Base-by-base conservation (phyloP, 352 stramenopile genomes). In the Pythium rhizo-oryzae region DNA sequence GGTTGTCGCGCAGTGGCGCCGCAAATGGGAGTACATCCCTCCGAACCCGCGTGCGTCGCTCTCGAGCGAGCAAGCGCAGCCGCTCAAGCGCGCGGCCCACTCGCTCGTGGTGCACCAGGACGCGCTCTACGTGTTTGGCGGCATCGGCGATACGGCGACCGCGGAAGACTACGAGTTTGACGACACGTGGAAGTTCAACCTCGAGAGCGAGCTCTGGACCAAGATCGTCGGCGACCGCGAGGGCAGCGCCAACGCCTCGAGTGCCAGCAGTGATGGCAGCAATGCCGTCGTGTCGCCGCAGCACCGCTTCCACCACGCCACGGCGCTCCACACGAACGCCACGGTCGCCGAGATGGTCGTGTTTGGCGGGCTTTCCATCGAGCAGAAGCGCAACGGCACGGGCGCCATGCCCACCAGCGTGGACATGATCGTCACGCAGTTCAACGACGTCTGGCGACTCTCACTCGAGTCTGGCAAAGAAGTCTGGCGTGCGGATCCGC, bases 91-190 rank as follows among this genome's bases (percentile, higher is more conserved):
- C 9, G 80, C 81, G 4, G 85, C 81, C 21, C 85, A 93, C 43
- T 79, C 74, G 0, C 73, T 90, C 46, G 56, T 81, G 15, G 52
- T 62, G 4, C 81, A 84, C 53, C 51, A 82, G 11, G 79, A 93
- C 59, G 64, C 67, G 13, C 60, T 93, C 35, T 92, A 89, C 62
- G 58, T 91, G 33, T 91, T 82, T 60, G 85, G 85, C 4, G 85
- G 85, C 46, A 75, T 91, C 43, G 82, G 79, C 28, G 23, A 71
- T 28, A 75, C 41, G 9, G 61, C 63, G 30, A 59, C 60, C 6
- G 70, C 75, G 8, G 70, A 86, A 65, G 80, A 89, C 53, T 53
- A 82, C 60, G 85, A 93, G 66, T 87, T 79, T 35, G 81, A 84
- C n/a, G 85, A 93, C 62, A 91, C 85, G n/a, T 93, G 85, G 85